Conservation (phyloP, 345 rosid genomes). For the Linum trigynum region DNA sequence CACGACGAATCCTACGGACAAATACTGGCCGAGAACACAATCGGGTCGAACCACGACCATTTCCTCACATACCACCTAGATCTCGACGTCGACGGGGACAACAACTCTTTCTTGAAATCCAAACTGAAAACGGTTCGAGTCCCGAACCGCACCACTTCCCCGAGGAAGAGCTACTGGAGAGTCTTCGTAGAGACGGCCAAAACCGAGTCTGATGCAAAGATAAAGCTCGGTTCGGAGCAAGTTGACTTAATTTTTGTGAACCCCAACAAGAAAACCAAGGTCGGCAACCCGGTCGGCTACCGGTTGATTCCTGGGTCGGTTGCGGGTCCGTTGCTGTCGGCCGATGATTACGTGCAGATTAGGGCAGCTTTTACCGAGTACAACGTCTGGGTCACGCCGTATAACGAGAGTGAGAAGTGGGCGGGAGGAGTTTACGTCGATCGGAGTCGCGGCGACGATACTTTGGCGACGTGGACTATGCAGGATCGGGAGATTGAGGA, state of each 20-base stretch:
- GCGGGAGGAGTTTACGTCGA: constrained; percentile 36
- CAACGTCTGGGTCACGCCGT: constrained; percentile 50
- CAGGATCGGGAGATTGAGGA: constrained; percentile 18
- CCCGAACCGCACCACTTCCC: constrained; percentile 8
- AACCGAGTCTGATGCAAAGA: constrained; percentile 34
- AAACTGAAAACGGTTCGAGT: constrained; percentile 26
- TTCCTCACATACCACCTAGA: constrained; percentile 39
- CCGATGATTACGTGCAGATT: constrained; percentile 38
- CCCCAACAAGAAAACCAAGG: constrained; percentile 36
- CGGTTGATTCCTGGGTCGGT: constrained; percentile 28
- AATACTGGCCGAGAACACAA: constrained; percentile 32
- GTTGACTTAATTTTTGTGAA: constrained; percentile 30
- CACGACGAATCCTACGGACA: constrained; percentile 35
- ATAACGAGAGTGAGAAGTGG: constrained; percentile 48
- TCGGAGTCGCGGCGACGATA: constrained; percentile 42
- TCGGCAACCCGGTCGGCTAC: constrained; percentile 35
- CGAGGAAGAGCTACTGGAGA: constrained; percentile 51
- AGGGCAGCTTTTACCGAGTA: constrained; percentile 39
- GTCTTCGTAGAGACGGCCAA: constrained; percentile 28
- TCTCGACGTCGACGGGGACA: constrained; percentile 41
- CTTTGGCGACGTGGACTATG: constrained; percentile 35
- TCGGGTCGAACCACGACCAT: constrained; percentile 44
- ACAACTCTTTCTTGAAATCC: constrained; percentile 34
- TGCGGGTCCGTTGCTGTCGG: constrained; percentile 15
- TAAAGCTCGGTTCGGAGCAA: constrained; percentile 19